These are phyloP conservation scores for Fusarium beomiforme DNA, from an alignment of 2,329 filamentous ascomycete genomes.

Conservation along the genomic window DNA sequence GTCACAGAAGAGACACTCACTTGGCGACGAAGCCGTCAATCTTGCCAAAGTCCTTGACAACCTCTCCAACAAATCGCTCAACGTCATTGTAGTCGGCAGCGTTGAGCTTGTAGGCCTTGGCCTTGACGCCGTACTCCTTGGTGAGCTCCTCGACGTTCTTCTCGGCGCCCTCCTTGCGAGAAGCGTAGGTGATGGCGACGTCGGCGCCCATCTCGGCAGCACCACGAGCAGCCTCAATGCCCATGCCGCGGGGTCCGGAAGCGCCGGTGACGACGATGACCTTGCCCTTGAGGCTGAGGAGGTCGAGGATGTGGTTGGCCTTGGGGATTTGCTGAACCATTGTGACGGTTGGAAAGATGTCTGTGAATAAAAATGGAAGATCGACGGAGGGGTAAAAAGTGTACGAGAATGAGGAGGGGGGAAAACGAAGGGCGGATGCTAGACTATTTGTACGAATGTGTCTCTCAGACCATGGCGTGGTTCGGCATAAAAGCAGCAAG, in stretches of 20 bases:
- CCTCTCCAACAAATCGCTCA: slow-evolving; percentile 66
- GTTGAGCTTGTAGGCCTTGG: slow-evolving; percentile 69
- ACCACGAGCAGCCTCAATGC: slow-evolving; percentile 74
- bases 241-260: slow-evolving; percentile 75
- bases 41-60: slow-evolving; percentile 77
- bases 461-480: slow-evolving; percentile 12
- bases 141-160: slow-evolving; percentile 73
- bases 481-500: slow-evolving; percentile 19
- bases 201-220: slow-evolving; percentile 77
- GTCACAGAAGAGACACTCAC: slow-evolving; percentile 55
- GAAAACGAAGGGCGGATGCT: background rate
- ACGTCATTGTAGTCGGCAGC: slow-evolving; percentile 63
- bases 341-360: slow-evolving; percentile 20
- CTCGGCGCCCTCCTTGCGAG: slow-evolving; percentile 73
- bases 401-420: slow-evolving; percentile 3
- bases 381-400: background rate
- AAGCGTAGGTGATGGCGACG: slow-evolving; percentile 77
- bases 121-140: slow-evolving; percentile 74
- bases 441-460: slow-evolving; percentile 26
- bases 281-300: slow-evolving; percentile 78
- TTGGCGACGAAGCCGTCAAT: slow-evolving; percentile 82
- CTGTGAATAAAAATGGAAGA: too few relatives aligned
- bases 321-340: slow-evolving; percentile 69
- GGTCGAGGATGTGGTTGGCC: slow-evolving; percentile 67
- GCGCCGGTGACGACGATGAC: slow-evolving; percentile 77